phyloP scores from a whole-genome alignment of 306 rosid genomes.

The Malus fusca region DNA sequence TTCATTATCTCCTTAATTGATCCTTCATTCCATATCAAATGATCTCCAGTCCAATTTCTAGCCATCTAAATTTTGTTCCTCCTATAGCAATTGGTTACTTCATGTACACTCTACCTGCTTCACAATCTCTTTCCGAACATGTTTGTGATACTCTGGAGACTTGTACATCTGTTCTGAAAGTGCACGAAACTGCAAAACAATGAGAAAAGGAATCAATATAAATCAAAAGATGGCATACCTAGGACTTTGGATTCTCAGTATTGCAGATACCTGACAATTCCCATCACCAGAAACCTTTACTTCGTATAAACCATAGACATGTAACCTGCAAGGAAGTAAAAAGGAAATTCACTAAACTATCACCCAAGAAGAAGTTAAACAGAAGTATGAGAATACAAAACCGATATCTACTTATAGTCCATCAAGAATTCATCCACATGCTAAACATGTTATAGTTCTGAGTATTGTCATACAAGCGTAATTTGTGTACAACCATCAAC shows the following conservation, averaged over 20 bases:
- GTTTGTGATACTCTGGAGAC: constrained; percentile 80
- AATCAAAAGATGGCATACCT: background rate
- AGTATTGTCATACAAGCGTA: background rate
- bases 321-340: constrained; percentile 42
- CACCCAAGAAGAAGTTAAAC: background rate
- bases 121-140: constrained; percentile 67
- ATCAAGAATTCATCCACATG: background rate
- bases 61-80: background rate
- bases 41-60: background rate
- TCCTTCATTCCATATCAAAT: background rate
- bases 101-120: constrained; percentile 44
- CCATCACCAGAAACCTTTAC: constrained; percentile 92
- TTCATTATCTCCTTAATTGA: background rate
- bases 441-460: background rate
- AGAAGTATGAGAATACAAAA: background rate
- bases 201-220: constrained; percentile 14
- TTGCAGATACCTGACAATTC: constrained; percentile 73
- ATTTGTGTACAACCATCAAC: background rate
- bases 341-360: constrained; percentile 1
- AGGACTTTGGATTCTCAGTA: background rate
- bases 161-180: constrained; percentile 74
- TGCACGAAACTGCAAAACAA: constrained; percentile 68
- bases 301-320: constrained; percentile 63
- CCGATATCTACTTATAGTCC: background rate
- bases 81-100: background rate